A percentile compares a stretch with the other conserved stretches of the same genome.
Evolutionary conservation across 495 filamentous ascomycete genomes (phyloP).

Genomic region (Annulohypoxylon moriforme): DNA sequence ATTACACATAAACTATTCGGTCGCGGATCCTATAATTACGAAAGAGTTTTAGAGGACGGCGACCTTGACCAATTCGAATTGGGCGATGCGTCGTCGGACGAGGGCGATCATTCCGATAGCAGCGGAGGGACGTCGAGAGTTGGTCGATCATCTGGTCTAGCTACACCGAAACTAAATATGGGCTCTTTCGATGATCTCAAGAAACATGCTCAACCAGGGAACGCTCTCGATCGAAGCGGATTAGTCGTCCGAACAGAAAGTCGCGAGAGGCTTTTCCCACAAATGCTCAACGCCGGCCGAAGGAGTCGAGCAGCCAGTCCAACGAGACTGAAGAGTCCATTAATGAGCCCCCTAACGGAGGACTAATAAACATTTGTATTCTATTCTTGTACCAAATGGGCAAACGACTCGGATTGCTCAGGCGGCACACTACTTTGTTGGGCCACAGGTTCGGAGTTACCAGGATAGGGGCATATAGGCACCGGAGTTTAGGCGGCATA

Average conservation of each 20-base stretch:
- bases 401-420: slow-evolving; percentile 18
- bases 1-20: slow-evolving; percentile 69
- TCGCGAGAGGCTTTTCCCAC: slow-evolving; percentile 71
- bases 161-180: slow-evolving; percentile 73
- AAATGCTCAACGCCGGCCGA: slow-evolving; percentile 61
- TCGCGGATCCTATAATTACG: slow-evolving; percentile 67
- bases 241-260: slow-evolving; percentile 84
- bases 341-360: slow-evolving; percentile 63
- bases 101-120: slow-evolving; percentile 66
- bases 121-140: slow-evolving; percentile 60
- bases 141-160: slow-evolving; percentile 69
- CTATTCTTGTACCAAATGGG: slow-evolving; percentile 37
- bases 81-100: slow-evolving; percentile 68
- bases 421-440: slow-evolving; percentile 19
- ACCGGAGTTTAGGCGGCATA: slow-evolving; percentile 34
- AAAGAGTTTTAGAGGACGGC: slow-evolving; percentile 87
- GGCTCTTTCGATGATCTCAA: slow-evolving; percentile 67
- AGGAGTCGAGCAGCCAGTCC: slow-evolving; percentile 74
- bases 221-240: slow-evolving; percentile 76
- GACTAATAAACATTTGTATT: slow-evolving; percentile 40
- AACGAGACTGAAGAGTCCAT: slow-evolving; percentile 71
- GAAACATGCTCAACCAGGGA: slow-evolving; percentile 55
- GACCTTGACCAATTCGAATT: slow-evolving; percentile 76
- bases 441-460: slow-evolving; percentile 40
- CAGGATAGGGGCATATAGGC: slow-evolving; percentile 20